Evolutionary conservation across 2,329 filamentous ascomycete genomes (phyloP), one percentile per base, ranked within the genome.

Genomic region (Boeremia exigua): DNA sequence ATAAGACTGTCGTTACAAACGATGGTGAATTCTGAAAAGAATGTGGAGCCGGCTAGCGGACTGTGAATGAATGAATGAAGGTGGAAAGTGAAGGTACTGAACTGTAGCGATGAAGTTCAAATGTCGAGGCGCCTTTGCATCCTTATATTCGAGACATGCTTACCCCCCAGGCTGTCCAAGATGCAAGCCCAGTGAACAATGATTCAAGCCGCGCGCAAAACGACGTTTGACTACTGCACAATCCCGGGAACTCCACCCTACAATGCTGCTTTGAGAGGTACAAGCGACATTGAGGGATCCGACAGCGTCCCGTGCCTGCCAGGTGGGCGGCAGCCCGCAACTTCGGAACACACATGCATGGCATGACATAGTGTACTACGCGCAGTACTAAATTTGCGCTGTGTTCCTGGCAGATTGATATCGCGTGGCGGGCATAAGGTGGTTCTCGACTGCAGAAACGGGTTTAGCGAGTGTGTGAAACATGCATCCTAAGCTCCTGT

Each of bases 11-110:
- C 48, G 54, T 52, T 56, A 25, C 46, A 64, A 70, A 54, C 58
- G 65, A 70, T 67, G 49, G 63, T 58, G 32, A 39, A 37, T 56
- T 65, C 59, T 53, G 58, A 61, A 71, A 72, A 66, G 69, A 72
- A 49, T 64, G 69, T 71, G 64, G 54, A 63, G 66, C 69, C 69
- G 58, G 65, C 68, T 70, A 66, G 69, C 65, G 59, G 69, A 69
- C 66, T 64, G 59, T 38, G 43, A 56, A 40, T 32, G 60, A 68
- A 65, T 52, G 62, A 69, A 71, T 53, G 65, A 66, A 64, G 38
- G 57, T 65, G 33, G 55, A 56, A 60, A 70, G 66, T 60, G 67
- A 69, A 62, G 53, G 68, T 60, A 69, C 58, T 65, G 65, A 65
- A 64, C 58, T 66, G 62, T 62, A 64, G 67, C 65, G 66, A 66